Evolutionary conservation across 495 filamentous ascomycete species (phyloP).

Genomic region (Penicillium robsamsonii): DNA sequence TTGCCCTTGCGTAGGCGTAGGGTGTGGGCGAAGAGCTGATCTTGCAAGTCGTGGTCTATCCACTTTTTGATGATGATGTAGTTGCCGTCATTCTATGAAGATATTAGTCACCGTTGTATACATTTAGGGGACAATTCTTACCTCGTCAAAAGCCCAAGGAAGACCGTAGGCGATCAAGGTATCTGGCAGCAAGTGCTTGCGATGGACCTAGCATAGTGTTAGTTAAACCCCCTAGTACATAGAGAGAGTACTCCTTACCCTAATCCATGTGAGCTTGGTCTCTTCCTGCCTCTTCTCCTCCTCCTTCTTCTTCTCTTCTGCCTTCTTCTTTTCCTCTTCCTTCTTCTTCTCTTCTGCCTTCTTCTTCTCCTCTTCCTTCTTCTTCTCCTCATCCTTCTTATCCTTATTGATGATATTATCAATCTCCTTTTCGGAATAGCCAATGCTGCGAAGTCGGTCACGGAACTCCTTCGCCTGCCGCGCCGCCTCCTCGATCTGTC

Average conservation of each 20-base stretch:
- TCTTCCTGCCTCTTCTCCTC: conserved; percentile 50
- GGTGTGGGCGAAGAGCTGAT: conserved; percentile 71
- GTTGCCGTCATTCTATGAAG: conserved; percentile 54
- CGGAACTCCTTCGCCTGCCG: conserved; percentile 50
- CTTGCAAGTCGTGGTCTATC: conserved; percentile 70
- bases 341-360: conserved; percentile 50
- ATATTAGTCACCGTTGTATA: not conserved
- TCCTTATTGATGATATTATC: conserved; percentile 56
- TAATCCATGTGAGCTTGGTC: conserved; percentile 51
- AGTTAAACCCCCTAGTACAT: conserved; percentile 8
- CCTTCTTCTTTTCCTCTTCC: conserved; percentile 45
- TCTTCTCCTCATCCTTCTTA: conserved; percentile 55
- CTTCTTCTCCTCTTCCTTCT: conserved; percentile 41
- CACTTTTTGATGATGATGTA: conserved; percentile 76
- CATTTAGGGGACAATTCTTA: conserved; percentile 22
- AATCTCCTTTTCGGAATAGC: conserved; percentile 47
- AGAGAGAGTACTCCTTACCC: conserved; percentile 32
- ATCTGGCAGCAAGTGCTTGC: conserved; percentile 50
- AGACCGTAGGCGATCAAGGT: conserved; percentile 46
- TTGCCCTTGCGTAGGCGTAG: conserved; percentile 57
- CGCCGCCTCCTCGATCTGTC: conserved; percentile 32
- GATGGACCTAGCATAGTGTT: conserved; percentile 39
- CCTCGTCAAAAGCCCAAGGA: conserved; percentile 53
- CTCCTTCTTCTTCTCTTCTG: conserved; percentile 6
- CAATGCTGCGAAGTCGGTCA: conserved; percentile 37